Base-by-base conservation (phyloP, 176 grass and related monocot genomes). In the Lolium multiflorum region DNA sequence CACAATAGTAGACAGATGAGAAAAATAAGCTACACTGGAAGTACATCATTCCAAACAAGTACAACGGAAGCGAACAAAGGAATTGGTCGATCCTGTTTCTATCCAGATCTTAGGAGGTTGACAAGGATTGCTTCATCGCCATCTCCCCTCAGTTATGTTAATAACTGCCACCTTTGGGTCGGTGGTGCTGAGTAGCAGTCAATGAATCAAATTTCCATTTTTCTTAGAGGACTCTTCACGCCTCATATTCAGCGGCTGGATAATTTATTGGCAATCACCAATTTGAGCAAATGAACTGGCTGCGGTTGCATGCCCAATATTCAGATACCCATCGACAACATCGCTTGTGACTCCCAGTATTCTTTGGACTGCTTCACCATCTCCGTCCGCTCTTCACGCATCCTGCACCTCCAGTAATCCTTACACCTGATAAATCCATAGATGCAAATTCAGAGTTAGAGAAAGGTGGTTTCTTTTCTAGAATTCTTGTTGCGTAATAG, bases 361-460 rank as follows among this genome's bases (percentile, higher is more conserved):
- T 95, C 93, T 77, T 92, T 95, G 48, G 93, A 76, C 70, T 95
- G 86, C 88, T 92, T 95, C 71, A 92, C 90, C 88, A 92, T 92
- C 62, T 86, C 64, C 2, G 71, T 79, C 57, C 93, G 86, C 81
- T 90, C 93, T 16, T 66, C 82, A 1, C 71, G 82, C 56, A 90
- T 31, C 56, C 93, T 88, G 39, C 90, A 86, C 60, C 74, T 88
- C 88, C 88, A 90, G 85, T 90, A 84, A 80, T 92, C 74, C 78
- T 90, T 90, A 63, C 81, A 82, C 69, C 93, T 95, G 76, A 9
- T 61, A 11, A 91, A 52, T 46, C 49, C 74, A 48, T 4, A 21
- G 26, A 52, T 41, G 43, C 16, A 70, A 24, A 68, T 80, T 83
- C 26, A 84, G 28, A 61, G 55, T 52, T 12, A 11, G 7, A 66